These are phyloP conservation scores for Teunomyces funiuensis DNA, from an alignment of 805 yeast genomes.

Conservation along the genomic window DNA sequence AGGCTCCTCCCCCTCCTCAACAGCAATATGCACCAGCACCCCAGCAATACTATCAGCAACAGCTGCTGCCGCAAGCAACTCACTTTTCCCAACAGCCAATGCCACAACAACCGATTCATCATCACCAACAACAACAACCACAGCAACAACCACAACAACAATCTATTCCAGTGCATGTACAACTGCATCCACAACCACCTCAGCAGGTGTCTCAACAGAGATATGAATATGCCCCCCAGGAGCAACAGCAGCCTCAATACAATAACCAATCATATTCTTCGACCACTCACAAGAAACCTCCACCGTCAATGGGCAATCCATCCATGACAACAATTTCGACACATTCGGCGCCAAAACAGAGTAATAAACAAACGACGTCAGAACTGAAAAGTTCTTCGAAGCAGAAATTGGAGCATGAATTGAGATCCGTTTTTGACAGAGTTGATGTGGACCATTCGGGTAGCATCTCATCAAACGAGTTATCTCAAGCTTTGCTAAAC, in stretches of 20 bases:
- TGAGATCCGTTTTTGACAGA: constrained; percentile 50
- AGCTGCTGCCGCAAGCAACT: constrained; percentile 12
- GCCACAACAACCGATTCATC: constrained; percentile 15
- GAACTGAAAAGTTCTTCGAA: constrained; percentile 26
- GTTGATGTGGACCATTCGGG: constrained; percentile 59
- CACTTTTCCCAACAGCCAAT: constrained; percentile 9
- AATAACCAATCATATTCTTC: constrained; percentile 3
- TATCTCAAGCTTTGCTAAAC: constrained; percentile 57
- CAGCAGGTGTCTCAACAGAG: constrained; percentile 12
- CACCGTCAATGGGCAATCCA: constrained; percentile 11
- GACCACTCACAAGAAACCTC: constrained; percentile 20
- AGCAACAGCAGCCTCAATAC: constrained; percentile 8
- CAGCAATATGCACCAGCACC: constrained; percentile 13
- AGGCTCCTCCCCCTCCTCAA: constrained; percentile 18
- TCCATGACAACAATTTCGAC: background rate
- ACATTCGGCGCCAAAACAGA: constrained; percentile 3
- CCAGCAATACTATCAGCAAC: constrained; percentile 13
- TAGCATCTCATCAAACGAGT: constrained; percentile 53
- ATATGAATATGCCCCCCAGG: constrained; percentile 14
- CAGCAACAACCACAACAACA: constrained; percentile 14
- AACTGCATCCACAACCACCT: constrained; percentile 7
- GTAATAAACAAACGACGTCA: constrained; percentile 3
- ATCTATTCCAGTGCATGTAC: constrained; percentile 11
- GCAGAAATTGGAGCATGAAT: constrained; percentile 46
- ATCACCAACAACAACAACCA: constrained; percentile 14